Conservation (phyloP, 1,284 basidiomycete genomes). For the Trametes polyzona region DNA sequence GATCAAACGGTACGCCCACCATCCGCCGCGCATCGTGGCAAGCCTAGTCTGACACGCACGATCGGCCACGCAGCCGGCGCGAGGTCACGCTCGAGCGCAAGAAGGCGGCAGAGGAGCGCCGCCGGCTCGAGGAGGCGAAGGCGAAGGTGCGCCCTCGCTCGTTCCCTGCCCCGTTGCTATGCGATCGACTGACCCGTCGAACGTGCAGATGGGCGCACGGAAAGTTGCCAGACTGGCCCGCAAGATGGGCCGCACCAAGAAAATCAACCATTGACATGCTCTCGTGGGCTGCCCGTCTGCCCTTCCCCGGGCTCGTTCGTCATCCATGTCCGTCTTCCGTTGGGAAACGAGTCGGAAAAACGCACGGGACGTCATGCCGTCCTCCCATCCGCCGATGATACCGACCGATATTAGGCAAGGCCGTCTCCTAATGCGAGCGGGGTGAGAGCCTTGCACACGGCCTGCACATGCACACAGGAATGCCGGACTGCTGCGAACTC, state of each 20-base stretch:
- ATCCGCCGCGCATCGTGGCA: neutral
- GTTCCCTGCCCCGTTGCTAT: conserved; percentile 10
- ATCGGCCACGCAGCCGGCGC: conserved; percentile 50
- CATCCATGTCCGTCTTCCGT: neutral
- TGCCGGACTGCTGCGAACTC: no score
- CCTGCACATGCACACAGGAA: no score
- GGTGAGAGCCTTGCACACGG: no score
- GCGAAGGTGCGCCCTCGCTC: conserved; percentile 53
- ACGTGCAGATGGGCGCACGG: conserved; percentile 71
- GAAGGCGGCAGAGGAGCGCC: conserved; percentile 70
- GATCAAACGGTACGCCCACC: conserved; percentile 51
- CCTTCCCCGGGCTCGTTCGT: conserved; percentile 1
- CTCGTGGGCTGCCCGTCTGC: neutral
- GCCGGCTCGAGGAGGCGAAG: conserved; percentile 72
- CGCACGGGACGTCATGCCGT: neutral
- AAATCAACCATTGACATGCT: conserved; percentile 65
- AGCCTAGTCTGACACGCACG: neutral
- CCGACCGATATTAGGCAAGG: neutral
- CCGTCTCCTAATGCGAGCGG: neutral
- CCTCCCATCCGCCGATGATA: neutral
- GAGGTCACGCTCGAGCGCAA: conserved; percentile 72
- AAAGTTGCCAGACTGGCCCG: conserved; percentile 73
- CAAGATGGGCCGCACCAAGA: conserved; percentile 74
- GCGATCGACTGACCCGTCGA: conserved; percentile 10
- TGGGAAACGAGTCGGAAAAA: neutral